A percentile compares a stretch with the other conserved stretches of the same genome.
Conservation (phyloP, 1,139 yeast species). For the Sugiyamaella neomexicana region DNA sequence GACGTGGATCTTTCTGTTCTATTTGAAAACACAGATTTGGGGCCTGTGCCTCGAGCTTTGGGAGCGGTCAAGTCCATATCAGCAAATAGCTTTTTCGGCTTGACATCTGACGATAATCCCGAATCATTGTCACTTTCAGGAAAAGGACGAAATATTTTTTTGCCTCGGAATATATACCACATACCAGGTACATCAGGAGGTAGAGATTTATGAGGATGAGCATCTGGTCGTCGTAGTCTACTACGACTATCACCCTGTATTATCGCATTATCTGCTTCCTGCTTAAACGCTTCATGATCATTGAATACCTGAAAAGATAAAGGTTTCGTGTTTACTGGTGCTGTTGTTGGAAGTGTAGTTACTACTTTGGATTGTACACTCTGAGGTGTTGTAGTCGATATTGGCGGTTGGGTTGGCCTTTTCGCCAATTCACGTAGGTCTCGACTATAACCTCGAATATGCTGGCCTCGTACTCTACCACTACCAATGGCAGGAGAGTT, state of each 20-base stretch:
- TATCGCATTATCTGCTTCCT: conserved; percentile 25
- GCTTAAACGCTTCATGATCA: conserved; percentile 29
- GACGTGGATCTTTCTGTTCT: not conserved
- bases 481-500: conserved; percentile 22
- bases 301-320: conserved; percentile 26
- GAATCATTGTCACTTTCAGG: conserved; percentile 30
- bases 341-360: too few species aligned
- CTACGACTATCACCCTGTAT: not conserved
- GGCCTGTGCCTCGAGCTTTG: not conserved
- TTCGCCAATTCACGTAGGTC: not conserved
- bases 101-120: conserved; percentile 23
- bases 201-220: conserved; percentile 31
- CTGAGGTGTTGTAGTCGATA: not conserved
- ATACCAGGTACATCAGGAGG: conserved; percentile 36
- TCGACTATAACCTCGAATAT: not conserved
- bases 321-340: not conserved
- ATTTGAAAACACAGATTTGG: conserved; percentile 3
- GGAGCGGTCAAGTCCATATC: conserved; percentile 1
- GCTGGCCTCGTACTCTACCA: conserved; percentile 17
- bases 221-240: not conserved
- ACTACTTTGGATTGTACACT: not conserved
- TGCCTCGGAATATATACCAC: conserved; percentile 46
- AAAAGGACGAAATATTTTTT: conserved; percentile 42
- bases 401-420: not conserved
- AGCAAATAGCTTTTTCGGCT: conserved; percentile 32